Evolutionary conservation across 129 eudicot species (phyloP).

Genomic region (Heracleum sosnowskyi): DNA sequence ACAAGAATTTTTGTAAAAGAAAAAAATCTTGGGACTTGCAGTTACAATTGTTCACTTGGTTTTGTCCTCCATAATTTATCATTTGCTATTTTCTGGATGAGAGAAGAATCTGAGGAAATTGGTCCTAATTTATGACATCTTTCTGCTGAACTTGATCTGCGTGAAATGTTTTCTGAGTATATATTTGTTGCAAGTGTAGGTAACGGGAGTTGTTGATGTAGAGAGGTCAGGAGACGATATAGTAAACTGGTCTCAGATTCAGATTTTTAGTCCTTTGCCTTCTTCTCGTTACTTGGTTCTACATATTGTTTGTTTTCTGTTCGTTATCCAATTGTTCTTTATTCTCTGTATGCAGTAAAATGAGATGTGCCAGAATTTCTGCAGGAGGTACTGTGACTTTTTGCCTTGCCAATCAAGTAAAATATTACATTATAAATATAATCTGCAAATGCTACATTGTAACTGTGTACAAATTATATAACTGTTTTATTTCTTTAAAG

Average conservation of each 20-base stretch:
- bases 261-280: no score
- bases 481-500: slow-evolving; percentile 33
- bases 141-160: background rate
- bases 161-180: slow-evolving; percentile 3
- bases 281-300: background rate
- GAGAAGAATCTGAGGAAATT: background rate
- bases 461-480: background rate
- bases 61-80: background rate
- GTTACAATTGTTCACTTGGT: background rate
- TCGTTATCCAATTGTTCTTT: background rate
- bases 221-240: slow-evolving; percentile 70
- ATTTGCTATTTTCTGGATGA: background rate
- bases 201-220: slow-evolving; percentile 80
- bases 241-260: slow-evolving; percentile 25
- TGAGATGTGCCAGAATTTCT: slow-evolving; percentile 92
- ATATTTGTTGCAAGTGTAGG: slow-evolving; percentile 36
- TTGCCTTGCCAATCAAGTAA: slow-evolving; percentile 6
- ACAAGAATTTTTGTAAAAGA: no score
- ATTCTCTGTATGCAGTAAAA: slow-evolving; percentile 54
- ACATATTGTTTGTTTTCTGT: background rate
- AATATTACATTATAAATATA: background rate
- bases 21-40: background rate
- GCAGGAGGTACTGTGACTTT: slow-evolving; percentile 53
- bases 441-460: slow-evolving; percentile 7
- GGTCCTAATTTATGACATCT: background rate